Evolutionary conservation across 75 land plant species (phyloP), one percentile per base, ranked within the genome.

Genomic region (Azolla pinnata): DNA sequence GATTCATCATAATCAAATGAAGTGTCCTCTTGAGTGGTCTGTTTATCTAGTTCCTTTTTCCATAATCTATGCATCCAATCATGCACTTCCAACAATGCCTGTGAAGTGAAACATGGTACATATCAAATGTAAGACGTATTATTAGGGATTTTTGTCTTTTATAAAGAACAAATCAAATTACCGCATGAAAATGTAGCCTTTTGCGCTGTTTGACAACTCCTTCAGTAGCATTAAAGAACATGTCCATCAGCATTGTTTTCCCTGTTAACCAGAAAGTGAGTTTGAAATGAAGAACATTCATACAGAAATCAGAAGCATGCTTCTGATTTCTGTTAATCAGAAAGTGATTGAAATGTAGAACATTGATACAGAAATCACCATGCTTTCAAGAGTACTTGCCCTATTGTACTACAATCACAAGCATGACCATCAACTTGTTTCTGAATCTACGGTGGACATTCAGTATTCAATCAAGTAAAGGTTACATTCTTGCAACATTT

Each of bases 181-280:
- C 98, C 79, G 85, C 96, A 73, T 93, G 96, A 70, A 93, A 93
- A 65, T 93, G 98, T 54, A 89, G 60, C 60, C 98, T 78, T 40
- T 85, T 59, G n/a, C 96, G 57, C 66, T 88, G 86, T 48, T 73
- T 72, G 32, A 93, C 84, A 59, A 85, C 62, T 30, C 87, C 90
- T 33, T 85, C 76, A 28, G 98, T 72, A 25, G 96, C 83, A 76
- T 64, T 54, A 57, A 65, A 93, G 64, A 88, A 88, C 87, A 93
- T 79, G 61, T 93, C 98, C 98, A 93, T 88, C 29, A 93, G 83
- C 82, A 93, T 83, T 33, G 98, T 89, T 60, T 93, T 93, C 35
- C 98, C 98, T 93, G 77, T 59, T 52, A 14, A n/a, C n/a, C n/a
- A 1, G 3, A n/a, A 24, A 25, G 20, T 48, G 54, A 67, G 42